Percentiles rank a stretch among this genome's conserved stretches.
These are phyloP conservation scores for Codiaeum variegatum DNA, from an alignment of 441 rosid genomes.

Conservation along the genomic window DNA sequence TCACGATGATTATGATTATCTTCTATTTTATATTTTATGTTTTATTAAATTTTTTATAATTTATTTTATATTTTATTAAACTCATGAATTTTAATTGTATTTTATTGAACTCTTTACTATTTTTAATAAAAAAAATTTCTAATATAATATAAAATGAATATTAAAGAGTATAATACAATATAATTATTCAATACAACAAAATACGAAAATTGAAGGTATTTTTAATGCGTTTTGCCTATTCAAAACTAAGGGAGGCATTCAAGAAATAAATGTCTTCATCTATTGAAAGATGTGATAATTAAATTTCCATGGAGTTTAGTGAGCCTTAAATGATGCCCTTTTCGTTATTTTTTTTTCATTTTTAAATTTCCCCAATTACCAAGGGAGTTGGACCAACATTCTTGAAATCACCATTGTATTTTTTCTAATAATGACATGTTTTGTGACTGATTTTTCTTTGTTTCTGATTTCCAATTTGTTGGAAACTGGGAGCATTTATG, in stretches of 20 bases:
- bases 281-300: background rate
- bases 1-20: no score
- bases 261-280: background rate
- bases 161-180: no score
- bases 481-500: conserved; percentile 27
- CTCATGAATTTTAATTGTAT: no score
- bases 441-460: conserved; percentile 9
- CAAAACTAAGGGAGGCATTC: background rate
- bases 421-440: conserved; percentile 25
- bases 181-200: no score
- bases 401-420: conserved; percentile 27
- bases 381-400: conserved; percentile 28
- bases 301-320: conserved; percentile 13
- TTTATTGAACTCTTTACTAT: no score
- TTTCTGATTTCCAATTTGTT: conserved; percentile 16
- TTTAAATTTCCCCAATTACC: background rate
- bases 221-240: no score
- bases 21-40: no score
- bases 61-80: no score
- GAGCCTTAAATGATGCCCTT: conserved; percentile 13
- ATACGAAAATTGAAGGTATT: no score
- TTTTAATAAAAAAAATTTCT: no score
- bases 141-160: no score
- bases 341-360: background rate
- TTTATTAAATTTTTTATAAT: no score